Evolutionary conservation across 768 basidiomycete genomes (phyloP).

Genomic region (Inosperma sp.): DNA sequence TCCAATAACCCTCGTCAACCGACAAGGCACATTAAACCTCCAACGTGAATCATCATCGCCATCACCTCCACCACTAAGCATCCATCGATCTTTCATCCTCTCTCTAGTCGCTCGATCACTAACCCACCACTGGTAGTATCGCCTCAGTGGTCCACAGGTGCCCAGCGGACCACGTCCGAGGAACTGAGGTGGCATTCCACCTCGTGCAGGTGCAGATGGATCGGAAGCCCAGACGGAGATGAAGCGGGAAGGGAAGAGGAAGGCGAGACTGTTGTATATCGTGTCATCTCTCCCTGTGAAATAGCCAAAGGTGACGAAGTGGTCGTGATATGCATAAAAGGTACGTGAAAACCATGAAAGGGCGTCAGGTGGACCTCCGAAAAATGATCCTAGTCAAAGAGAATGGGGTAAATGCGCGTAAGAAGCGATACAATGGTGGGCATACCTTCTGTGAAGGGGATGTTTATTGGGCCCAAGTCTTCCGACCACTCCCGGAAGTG

Average conservation of each 20-base stretch:
- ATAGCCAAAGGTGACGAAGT: constrained; percentile 41
- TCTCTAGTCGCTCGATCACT: constrained; percentile 23
- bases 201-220: constrained; percentile 23
- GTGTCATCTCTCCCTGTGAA: constrained; percentile 60
- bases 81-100: constrained; percentile 25
- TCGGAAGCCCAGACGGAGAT: constrained; percentile 36
- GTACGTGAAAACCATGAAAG: constrained; percentile 42
- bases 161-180: constrained; percentile 31
- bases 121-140: constrained; percentile 51
- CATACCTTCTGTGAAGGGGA: constrained; percentile 49
- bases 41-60: constrained; percentile 20
- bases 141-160: constrained; percentile 42
- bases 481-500: constrained; percentile 37
- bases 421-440: not conserved
- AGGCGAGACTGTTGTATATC: constrained; percentile 38
- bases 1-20: constrained; percentile 19
- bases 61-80: constrained; percentile 7
- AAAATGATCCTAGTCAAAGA: constrained; percentile 54
- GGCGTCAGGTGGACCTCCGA: constrained; percentile 44
- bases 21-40: constrained; percentile 23
- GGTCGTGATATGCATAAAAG: constrained; percentile 50
- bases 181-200: constrained; percentile 10
- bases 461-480: constrained; percentile 46
- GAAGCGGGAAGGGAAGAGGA: constrained; percentile 43
- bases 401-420: not conserved